These are phyloP conservation scores for Turnera subulata DNA, from an alignment of 345 rosid genomes.

Conservation along the genomic window DNA sequence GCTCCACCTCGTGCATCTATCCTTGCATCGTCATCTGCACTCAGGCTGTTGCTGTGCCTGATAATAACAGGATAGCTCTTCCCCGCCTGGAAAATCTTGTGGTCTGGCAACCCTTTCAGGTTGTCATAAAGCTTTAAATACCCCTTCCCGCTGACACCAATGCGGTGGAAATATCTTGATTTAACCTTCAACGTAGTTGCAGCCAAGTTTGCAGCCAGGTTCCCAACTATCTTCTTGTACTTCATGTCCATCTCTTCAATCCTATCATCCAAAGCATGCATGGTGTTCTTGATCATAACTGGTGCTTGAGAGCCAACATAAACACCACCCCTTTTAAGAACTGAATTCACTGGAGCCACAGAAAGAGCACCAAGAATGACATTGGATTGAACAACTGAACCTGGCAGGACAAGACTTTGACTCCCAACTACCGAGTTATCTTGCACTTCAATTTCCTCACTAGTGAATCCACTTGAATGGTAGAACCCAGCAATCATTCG, in stretches of 20 bases:
- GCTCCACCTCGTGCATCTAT: slow-evolving; percentile 66
- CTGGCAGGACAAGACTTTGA: slow-evolving; percentile 59
- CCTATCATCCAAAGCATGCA: slow-evolving; percentile 58
- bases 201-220: slow-evolving; percentile 52
- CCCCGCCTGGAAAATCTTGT: slow-evolving; percentile 46
- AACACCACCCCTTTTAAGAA: slow-evolving; percentile 51
- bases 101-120: slow-evolving; percentile 46
- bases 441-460: slow-evolving; percentile 37
- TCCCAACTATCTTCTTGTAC: slow-evolving; percentile 63
- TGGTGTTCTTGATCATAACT: slow-evolving; percentile 56
- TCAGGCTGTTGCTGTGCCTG: slow-evolving; percentile 66
- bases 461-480: slow-evolving; percentile 33
- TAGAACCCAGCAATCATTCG: slow-evolving; percentile 44
- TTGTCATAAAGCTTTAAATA: slow-evolving; percentile 39
- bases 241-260: slow-evolving; percentile 68
- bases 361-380: slow-evolving; percentile 69
- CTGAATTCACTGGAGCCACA: slow-evolving; percentile 49
- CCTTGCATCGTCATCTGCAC: slow-evolving; percentile 70
- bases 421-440: slow-evolving; percentile 59
- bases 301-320: slow-evolving; percentile 58
- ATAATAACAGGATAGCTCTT: slow-evolving; percentile 42
- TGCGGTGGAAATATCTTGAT: slow-evolving; percentile 62
- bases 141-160: slow-evolving; percentile 57
- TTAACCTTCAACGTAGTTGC: slow-evolving; percentile 58
- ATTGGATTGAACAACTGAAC: slow-evolving; percentile 39